A percentile compares a stretch with the other conserved stretches of the same genome.
These are phyloP conservation scores for Tirmania nivea DNA, from an alignment of 495 filamentous ascomycete genomes.

Conservation along the genomic window DNA sequence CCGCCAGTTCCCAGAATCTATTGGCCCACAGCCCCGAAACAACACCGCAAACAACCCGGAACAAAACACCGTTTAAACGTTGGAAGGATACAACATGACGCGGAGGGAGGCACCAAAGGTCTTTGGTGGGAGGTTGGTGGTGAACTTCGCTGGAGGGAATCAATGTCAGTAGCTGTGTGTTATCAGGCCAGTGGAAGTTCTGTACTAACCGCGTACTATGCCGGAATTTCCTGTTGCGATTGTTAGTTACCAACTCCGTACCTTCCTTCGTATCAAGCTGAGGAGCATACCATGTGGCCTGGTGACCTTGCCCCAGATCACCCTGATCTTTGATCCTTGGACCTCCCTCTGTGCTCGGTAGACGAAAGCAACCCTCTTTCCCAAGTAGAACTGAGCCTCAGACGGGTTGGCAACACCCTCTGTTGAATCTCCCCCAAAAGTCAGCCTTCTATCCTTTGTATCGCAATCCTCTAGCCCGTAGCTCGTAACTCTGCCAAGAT, in stretches of 20 bases:
- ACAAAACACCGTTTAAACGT: constrained; percentile 25
- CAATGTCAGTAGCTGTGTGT: not conserved
- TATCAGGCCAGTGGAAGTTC: not conserved
- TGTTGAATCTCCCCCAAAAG: not conserved
- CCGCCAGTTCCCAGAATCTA: not conserved
- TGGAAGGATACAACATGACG: constrained; percentile 96
- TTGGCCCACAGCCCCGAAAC: not conserved
- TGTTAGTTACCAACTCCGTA: constrained; percentile 22
- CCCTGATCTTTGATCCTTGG: constrained; percentile 65
- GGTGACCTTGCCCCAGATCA: constrained; percentile 98
- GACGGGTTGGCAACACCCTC: constrained; percentile 72
- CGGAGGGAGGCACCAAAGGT: constrained; percentile 91
- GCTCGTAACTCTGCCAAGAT: too few species aligned
- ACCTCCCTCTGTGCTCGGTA: constrained; percentile 83
- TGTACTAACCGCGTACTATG: constrained; percentile 65
- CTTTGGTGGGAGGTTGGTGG: constrained; percentile 77
- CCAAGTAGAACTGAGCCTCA: constrained; percentile 40
- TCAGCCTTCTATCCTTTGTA: too few species aligned
- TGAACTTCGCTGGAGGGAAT: constrained; percentile 32
- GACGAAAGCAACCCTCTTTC: constrained; percentile 94
- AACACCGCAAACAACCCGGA: not conserved
- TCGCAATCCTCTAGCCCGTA: too few species aligned
- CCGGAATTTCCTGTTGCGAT: constrained; percentile 49
- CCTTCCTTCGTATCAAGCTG: constrained; percentile 11
- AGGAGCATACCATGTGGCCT: constrained; percentile 55